Conservation (phyloP, 345 rosid genomes). For the Carallia pectinifolia region DNA sequence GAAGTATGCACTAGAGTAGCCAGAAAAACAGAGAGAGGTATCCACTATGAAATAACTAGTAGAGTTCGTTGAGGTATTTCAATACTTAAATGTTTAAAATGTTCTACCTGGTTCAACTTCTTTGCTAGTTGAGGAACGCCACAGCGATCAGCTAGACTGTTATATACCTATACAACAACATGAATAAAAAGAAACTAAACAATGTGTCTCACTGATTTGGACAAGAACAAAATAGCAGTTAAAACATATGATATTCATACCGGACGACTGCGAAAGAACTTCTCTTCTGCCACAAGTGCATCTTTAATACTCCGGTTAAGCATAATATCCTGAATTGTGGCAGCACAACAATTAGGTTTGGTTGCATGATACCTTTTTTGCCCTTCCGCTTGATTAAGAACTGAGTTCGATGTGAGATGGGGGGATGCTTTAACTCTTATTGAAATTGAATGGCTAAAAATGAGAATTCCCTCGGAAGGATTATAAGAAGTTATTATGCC, state of each 20-base stretch:
- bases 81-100: constrained; percentile 12
- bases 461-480: too few species aligned
- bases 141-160: constrained; percentile 79
- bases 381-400: too few species aligned
- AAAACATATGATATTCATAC: constrained; percentile 46
- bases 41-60: neutral
- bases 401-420: too few species aligned
- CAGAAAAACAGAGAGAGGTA: neutral
- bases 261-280: constrained; percentile 87
- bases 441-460: too few species aligned
- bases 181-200: neutral
- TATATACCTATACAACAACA: constrained; percentile 52
- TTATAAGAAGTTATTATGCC: neutral
- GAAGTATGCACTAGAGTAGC: neutral
- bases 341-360: neutral
- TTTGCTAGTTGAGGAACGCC: constrained; percentile 93
- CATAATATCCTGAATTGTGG: constrained; percentile 60
- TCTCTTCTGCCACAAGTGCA: constrained; percentile 88
- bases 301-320: constrained; percentile 86
- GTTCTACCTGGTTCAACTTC: constrained; percentile 83
- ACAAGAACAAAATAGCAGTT: constrained; percentile 12
- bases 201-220: neutral
- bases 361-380: too few species aligned
- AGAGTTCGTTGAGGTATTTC: neutral
- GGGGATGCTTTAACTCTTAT: too few species aligned